Conservation (phyloP, 306 rosid species). For the Ormosia emarginata region DNA sequence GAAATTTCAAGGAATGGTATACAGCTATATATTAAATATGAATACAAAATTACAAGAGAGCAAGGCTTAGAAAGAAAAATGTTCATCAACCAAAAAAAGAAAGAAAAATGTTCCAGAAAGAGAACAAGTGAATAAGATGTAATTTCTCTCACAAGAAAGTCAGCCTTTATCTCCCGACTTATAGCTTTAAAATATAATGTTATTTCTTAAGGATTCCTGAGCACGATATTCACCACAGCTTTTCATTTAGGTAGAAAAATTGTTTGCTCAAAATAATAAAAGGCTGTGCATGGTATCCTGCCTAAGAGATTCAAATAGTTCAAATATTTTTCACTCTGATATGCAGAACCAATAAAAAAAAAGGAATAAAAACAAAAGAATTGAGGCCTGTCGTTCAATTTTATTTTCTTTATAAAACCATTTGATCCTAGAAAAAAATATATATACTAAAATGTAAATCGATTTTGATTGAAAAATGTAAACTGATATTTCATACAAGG, state of each 20-base stretch:
- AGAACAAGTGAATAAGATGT: not conserved
- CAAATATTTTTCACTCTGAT: too few species aligned
- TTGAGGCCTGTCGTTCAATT: not conserved
- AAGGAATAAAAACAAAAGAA: not conserved
- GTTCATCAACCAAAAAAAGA: not conserved
- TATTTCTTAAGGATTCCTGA: too few species aligned
- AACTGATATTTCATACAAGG: not conserved
- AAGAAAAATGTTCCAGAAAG: not conserved
- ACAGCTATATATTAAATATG: not conserved
- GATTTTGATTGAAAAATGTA: too few species aligned
- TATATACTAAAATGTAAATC: too few species aligned
- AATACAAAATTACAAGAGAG: not conserved
- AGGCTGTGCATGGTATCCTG: too few species aligned
- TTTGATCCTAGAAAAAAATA: not conserved
- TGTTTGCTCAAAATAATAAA: too few species aligned
- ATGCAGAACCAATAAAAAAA: not conserved
- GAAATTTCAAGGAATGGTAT: not conserved
- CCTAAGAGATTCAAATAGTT: too few species aligned
- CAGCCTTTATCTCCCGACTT: not conserved
- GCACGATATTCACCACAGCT: too few species aligned
- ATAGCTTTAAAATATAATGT: too few species aligned
- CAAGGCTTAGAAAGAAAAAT: too few species aligned
- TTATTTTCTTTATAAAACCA: not conserved
- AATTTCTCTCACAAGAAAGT: not conserved
- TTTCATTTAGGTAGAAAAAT: too few species aligned